phyloP scores from a whole-genome alignment of 495 filamentous ascomycete genomes.

The Trichoderma erinaceum region DNA sequence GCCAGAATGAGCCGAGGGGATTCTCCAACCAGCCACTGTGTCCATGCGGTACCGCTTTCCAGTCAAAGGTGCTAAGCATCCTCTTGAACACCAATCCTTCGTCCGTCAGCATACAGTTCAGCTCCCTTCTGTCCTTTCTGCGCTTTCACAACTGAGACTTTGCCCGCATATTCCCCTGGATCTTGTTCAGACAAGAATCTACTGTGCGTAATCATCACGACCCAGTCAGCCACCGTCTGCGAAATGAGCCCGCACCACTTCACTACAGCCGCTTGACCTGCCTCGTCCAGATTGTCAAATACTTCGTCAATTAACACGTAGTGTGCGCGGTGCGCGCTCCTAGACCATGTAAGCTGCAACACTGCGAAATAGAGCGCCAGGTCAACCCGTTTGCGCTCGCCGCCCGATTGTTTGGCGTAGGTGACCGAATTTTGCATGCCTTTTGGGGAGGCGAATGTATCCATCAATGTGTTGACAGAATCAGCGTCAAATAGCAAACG shows the following conservation, averaged over 20 bases:
- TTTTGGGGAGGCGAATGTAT: neutral
- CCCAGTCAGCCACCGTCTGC: constrained; percentile 16
- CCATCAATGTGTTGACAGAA: neutral
- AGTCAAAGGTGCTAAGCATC: too few relatives aligned
- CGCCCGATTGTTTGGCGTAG: constrained; percentile 30
- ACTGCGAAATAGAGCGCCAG: constrained; percentile 32
- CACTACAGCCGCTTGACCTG: constrained; percentile 26
- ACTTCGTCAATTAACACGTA: constrained; percentile 33
- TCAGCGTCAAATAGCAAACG: constrained; percentile 19
- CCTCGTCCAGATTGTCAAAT: constrained; percentile 28
- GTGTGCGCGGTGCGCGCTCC: constrained; percentile 26
- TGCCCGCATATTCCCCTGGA: constrained; percentile 18
- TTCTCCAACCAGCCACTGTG: too few relatives aligned
- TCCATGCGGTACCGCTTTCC: too few relatives aligned
- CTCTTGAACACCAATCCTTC: neutral
- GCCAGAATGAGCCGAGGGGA: too few relatives aligned
- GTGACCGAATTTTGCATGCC: constrained; percentile 21
- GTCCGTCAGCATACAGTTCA: neutral
- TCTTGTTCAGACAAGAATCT: constrained; percentile 16
- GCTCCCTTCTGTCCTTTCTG: neutral
- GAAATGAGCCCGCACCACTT: constrained; percentile 22
- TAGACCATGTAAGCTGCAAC: constrained; percentile 25
- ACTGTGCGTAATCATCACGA: constrained; percentile 27
- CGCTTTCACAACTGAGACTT: constrained; percentile 18
- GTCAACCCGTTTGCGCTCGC: constrained; percentile 33